Conservation (phyloP, 1,284 basidiomycete genomes). For the Malassezia brasiliensis region DNA sequence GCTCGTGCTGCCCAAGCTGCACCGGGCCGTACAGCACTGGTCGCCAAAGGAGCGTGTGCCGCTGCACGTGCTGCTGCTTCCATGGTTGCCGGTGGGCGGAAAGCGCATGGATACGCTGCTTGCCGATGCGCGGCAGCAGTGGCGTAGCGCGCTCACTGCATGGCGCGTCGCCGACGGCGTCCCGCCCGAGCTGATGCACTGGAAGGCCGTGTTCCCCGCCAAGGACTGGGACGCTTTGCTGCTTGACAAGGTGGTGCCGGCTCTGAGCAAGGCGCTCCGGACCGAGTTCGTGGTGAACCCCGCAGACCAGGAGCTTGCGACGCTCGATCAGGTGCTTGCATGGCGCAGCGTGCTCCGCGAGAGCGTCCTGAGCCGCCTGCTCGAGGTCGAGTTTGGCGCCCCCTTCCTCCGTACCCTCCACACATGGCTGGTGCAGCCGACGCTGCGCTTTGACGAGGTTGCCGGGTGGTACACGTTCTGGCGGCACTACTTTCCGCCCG, state of each 20-base stretch:
- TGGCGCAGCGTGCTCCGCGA: conserved; percentile 67
- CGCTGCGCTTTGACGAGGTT: conserved; percentile 75
- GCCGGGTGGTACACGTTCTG: conserved; percentile 78
- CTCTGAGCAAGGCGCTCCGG: conserved; percentile 68
- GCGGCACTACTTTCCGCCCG: conserved; percentile 70
- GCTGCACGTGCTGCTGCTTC: conserved; percentile 76
- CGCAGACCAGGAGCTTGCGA: conserved; percentile 63
- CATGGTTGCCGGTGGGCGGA: conserved; percentile 82
- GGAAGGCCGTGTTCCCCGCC: conserved; percentile 22
- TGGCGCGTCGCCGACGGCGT: conserved; percentile 54
- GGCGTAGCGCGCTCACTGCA: conserved; percentile 66
- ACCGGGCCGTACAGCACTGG: conserved; percentile 69
- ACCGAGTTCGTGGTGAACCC: conserved; percentile 80
- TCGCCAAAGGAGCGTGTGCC: conserved; percentile 22
- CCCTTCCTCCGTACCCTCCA: conserved; percentile 89
- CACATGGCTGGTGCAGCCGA: conserved; percentile 76
- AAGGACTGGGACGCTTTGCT: conserved; percentile 58
- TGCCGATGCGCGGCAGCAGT: conserved; percentile 71
- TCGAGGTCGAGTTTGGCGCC: conserved; percentile 79
- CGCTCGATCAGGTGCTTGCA: conserved; percentile 63
- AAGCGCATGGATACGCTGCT: conserved; percentile 66
- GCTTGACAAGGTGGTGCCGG: conserved; percentile 80
- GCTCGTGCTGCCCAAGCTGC: conserved; percentile 81
- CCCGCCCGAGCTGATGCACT: conserved; percentile 18
- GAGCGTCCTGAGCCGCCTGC: conserved; percentile 21